Evolutionary conservation across 2,329 filamentous ascomycete species (phyloP).

Genomic region (Daldinia sp.): DNA sequence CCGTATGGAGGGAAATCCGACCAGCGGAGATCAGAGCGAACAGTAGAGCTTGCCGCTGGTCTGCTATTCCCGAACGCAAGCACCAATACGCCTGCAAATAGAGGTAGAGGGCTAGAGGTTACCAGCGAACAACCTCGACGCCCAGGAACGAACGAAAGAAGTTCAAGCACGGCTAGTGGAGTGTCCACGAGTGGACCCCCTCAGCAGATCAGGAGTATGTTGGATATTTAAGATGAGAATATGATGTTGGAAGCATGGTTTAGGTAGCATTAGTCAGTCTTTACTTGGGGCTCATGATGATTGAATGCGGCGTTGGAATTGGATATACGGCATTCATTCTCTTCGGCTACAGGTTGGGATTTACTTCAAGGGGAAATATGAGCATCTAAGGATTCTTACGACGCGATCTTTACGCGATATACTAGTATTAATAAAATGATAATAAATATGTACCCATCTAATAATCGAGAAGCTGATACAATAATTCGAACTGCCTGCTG

Average conservation of each 20-base stretch:
- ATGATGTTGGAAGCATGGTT: neutral
- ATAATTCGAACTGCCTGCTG: no score
- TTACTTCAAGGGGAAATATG: neutral
- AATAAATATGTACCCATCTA: neutral
- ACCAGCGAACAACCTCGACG: slow-evolving; percentile 30
- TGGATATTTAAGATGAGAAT: slow-evolving; percentile 56
- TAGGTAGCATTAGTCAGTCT: slow-evolving; percentile 17
- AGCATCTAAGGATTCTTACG: neutral
- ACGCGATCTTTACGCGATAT: neutral
- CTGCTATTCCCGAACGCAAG: slow-evolving; percentile 58
- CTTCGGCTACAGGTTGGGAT: neutral
- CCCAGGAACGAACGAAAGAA: slow-evolving; percentile 50
- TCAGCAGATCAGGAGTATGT: slow-evolving; percentile 66
- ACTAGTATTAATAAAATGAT: neutral
- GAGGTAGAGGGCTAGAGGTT: slow-evolving; percentile 34
- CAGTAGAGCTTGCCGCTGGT: slow-evolving; percentile 53
- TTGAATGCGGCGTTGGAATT: slow-evolving; percentile 26
- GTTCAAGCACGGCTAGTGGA: slow-evolving; percentile 56
- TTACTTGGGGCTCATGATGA: slow-evolving; percentile 25
- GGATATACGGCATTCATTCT: slow-evolving; percentile 12
- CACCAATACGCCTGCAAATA: slow-evolving; percentile 45
- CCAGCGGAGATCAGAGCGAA: slow-evolving; percentile 54
- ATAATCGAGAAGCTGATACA: neutral
- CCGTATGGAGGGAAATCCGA: slow-evolving; percentile 55
- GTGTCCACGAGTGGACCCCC: slow-evolving; percentile 57